Evolutionary conservation across 306 rosid genomes (phyloP).

Genomic region (Cucurbita moschata): DNA sequence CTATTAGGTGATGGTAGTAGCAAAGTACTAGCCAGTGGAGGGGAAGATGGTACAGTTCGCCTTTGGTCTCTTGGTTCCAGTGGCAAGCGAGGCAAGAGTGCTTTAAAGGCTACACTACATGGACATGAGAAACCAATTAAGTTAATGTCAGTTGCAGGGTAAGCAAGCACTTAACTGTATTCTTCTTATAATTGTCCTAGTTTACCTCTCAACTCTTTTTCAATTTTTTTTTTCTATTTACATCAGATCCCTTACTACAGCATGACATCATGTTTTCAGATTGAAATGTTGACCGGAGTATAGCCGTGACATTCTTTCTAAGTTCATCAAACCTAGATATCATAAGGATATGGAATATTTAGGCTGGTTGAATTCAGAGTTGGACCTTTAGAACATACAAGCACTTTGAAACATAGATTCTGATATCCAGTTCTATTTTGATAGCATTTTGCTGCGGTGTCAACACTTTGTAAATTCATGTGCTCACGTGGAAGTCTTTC

Average conservation of each 20-base stretch:
- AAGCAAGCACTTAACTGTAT: constrained; percentile 8
- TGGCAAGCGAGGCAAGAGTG: constrained; percentile 52
- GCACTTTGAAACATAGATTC: neutral
- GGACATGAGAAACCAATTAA: constrained; percentile 71
- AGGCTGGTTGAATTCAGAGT: neutral
- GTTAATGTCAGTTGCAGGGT: constrained; percentile 71
- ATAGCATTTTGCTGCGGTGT: neutral
- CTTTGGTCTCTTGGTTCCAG: constrained; percentile 66
- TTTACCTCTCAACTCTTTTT: neutral
- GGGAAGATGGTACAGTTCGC: constrained; percentile 83
- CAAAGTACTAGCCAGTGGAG: constrained; percentile 86
- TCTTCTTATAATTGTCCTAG: neutral
- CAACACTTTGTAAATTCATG: neutral
- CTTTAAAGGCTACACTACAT: constrained; percentile 57
- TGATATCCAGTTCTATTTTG: neutral
- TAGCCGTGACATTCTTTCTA: neutral
- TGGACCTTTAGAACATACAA: neutral
- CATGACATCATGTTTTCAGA: neutral
- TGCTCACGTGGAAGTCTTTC: neutral
- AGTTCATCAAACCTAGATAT: neutral
- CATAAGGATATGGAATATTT: neutral
- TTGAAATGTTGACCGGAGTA: neutral
- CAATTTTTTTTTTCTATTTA: neutral
- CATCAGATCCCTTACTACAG: neutral
- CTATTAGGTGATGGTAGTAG: constrained; percentile 51